phyloP scores from a whole-genome alignment of 2,329 filamentous ascomycete species.

The Penicillium sclerotiorum region DNA sequence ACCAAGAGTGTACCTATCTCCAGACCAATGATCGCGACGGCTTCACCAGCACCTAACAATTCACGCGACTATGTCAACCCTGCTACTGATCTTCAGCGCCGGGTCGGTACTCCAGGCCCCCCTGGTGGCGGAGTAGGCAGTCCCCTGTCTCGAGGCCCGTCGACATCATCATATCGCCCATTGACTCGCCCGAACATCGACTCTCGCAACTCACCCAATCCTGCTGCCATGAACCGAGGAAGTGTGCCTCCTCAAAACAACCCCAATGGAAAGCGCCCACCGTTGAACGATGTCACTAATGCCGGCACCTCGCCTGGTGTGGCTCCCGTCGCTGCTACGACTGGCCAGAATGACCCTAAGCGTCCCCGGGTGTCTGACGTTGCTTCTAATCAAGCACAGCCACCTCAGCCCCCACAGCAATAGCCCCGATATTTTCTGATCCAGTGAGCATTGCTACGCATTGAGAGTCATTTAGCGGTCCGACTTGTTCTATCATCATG shows the following conservation, averaged over 20 bases:
- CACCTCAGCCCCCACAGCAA: conserved; percentile 20
- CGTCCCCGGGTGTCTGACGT: conserved; percentile 31
- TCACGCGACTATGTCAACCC: conserved; percentile 41
- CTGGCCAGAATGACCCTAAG: conserved; percentile 35
- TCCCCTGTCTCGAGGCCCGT: conserved; percentile 37
- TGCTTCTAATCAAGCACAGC: conserved; percentile 9
- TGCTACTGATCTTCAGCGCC: conserved; percentile 36
- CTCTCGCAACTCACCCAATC: conserved; percentile 23
- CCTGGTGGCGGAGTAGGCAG: conserved; percentile 27
- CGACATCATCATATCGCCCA: conserved; percentile 47
- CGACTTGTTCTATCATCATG: conserved; percentile 7
- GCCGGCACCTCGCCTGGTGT: conserved; percentile 24
- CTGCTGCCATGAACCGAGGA: conserved; percentile 21
- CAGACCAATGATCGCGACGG: conserved; percentile 43
- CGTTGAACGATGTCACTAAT: conserved; percentile 51
- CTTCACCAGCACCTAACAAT: conserved; percentile 35
- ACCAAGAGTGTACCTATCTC: conserved; percentile 72
- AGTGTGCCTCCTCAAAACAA: conserved; percentile 32
- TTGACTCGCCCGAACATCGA: conserved; percentile 46
- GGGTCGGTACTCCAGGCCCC: conserved; percentile 37
- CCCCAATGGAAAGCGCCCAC: conserved; percentile 45
- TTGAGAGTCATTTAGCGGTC: conserved; percentile 14
- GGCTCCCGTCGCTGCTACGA: conserved; percentile 26
- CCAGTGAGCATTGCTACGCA: not conserved
- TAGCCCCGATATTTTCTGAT: conserved; percentile 4